These are phyloP conservation scores for Nicotiana obtusifolia DNA, from an alignment of 257 asterid species.

Conservation along the genomic window DNA sequence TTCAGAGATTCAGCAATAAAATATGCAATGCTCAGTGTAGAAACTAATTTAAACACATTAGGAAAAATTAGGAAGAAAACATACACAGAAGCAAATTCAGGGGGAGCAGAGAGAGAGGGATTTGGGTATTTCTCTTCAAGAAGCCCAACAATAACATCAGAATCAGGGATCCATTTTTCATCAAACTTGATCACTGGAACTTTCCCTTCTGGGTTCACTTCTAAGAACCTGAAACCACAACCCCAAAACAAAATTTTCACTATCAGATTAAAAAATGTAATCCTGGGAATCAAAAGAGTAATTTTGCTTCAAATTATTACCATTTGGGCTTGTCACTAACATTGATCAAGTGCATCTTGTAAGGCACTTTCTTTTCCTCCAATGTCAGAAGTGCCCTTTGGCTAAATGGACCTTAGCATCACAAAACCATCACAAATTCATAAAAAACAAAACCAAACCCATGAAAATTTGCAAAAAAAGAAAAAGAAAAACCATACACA, in stretches of 20 bases:
- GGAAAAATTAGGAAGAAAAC: background rate
- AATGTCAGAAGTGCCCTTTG: slow-evolving; percentile 65
- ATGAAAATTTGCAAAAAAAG: background rate
- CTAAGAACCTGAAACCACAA: slow-evolving; percentile 49
- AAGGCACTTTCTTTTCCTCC: slow-evolving; percentile 65
- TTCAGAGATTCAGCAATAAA: background rate
- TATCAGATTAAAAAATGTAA: background rate
- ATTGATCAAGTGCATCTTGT: slow-evolving; percentile 51
- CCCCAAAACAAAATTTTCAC: background rate
- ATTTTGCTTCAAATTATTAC: slow-evolving; percentile 16
- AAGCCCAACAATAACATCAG: slow-evolving; percentile 72
- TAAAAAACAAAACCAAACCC: slow-evolving; percentile 1
- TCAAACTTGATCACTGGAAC: slow-evolving; percentile 70
- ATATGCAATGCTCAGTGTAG: background rate
- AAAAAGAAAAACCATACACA: too few relatives aligned
- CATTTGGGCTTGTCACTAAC: slow-evolving; percentile 57
- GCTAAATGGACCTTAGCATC: slow-evolving; percentile 55
- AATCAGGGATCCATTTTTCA: slow-evolving; percentile 68
- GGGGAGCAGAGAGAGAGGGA: slow-evolving; percentile 56
- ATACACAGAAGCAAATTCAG: slow-evolving; percentile 66
- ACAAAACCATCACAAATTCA: background rate
- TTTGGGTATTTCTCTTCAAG: slow-evolving; percentile 70
- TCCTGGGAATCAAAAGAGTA: background rate
- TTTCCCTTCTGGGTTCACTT: slow-evolving; percentile 68
- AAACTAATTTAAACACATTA: background rate